Percentiles rank a stretch among this genome's conserved stretches.
Evolutionary conservation across 1,284 basidiomycete species (phyloP).

Genomic region (Moesziomyces sp.): DNA sequence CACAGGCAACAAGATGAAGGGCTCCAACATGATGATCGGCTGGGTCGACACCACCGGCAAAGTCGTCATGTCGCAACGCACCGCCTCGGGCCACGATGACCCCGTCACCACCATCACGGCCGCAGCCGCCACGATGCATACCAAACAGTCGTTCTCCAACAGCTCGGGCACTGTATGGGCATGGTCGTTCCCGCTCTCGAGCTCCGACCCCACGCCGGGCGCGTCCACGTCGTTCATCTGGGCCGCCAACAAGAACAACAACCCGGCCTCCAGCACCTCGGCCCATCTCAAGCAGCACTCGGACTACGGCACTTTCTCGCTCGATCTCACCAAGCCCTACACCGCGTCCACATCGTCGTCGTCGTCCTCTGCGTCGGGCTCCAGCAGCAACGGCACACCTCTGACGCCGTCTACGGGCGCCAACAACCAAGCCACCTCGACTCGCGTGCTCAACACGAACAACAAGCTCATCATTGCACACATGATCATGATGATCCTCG

Average conservation of each 20-base stretch:
- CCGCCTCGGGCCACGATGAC: constrained; percentile 70
- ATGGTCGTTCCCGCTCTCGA: constrained; percentile 47
- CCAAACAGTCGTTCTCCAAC: constrained; percentile 31
- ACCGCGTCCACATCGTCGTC: constrained; percentile 1
- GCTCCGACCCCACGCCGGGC: constrained; percentile 20
- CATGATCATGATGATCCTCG: constrained; percentile 68
- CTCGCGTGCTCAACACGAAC: constrained; percentile 23
- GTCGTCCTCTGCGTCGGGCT: constrained; percentile 7
- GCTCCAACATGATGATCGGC: constrained; percentile 70
- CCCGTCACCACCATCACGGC: constrained; percentile 70
- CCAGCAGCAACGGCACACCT: constrained; percentile 2
- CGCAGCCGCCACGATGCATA: constrained; percentile 27
- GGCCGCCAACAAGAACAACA: constrained; percentile 45
- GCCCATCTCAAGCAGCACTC: constrained; percentile 39
- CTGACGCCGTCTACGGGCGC: constrained; percentile 15
- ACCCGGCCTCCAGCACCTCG: constrained; percentile 21
- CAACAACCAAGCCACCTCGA: background rate
- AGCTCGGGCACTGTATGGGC: constrained; percentile 39
- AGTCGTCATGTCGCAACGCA: constrained; percentile 75
- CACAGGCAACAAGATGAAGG: constrained; percentile 39
- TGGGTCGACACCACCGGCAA: constrained; percentile 74
- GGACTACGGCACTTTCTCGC: constrained; percentile 29
- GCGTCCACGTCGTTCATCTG: constrained; percentile 49
- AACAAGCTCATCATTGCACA: constrained; percentile 51
- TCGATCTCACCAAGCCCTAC: constrained; percentile 59